Conservation (phyloP, 176 grass and related monocot species). For the Raddia guianensis region DNA sequence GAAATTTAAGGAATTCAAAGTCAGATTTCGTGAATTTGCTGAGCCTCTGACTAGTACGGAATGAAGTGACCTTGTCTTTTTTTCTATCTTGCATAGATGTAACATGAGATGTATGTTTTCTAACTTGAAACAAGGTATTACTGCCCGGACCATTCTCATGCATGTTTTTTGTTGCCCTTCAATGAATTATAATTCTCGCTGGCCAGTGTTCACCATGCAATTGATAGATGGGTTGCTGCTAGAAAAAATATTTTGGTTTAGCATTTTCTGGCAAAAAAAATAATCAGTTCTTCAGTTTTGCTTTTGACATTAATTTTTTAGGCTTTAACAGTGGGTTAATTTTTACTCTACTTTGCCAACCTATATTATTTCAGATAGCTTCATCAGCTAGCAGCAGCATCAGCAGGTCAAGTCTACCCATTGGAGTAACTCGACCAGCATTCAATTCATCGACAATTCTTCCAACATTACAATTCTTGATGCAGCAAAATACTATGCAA, state of each 20-base stretch:
- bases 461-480: conserved; percentile 73
- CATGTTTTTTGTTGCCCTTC: conserved; percentile 18
- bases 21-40: neutral
- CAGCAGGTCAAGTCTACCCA: conserved; percentile 43
- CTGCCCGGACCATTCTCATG: neutral
- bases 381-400: conserved; percentile 42
- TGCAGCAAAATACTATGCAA: conserved; percentile 93
- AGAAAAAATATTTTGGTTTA: neutral
- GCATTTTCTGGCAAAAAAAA: neutral
- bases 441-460: conserved; percentile 50
- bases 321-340: conserved; percentile 1
- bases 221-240: conserved; percentile 3
- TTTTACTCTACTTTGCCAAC: conserved; percentile 35
- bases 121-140: neutral
- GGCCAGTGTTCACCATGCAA: neutral
- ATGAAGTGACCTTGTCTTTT: neutral
- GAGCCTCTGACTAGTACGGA: no score
- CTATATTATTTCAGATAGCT: conserved; percentile 52
- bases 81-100: neutral
- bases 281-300: neutral
- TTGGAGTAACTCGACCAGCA: conserved; percentile 41
- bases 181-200: conserved; percentile 11
- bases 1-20: neutral
- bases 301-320: conserved; percentile 3
- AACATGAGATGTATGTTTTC: neutral